phyloP scores from a whole-genome alignment of 305 asterid genomes.

The Lippia alba region DNA sequence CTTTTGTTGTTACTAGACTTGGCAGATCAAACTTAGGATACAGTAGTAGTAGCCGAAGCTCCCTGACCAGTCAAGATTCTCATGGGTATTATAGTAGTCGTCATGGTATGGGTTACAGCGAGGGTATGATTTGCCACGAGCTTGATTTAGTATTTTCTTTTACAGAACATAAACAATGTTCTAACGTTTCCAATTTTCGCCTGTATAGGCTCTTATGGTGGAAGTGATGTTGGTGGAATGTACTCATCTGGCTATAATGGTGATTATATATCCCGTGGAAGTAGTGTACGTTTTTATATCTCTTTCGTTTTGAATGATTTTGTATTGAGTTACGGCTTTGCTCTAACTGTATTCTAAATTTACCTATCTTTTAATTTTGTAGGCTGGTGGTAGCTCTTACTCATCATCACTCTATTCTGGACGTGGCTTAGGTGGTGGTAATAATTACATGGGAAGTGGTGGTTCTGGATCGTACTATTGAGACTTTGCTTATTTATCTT shows the following conservation, averaged over 20 bases:
- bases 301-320: constrained; percentile 14
- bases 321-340: neutral
- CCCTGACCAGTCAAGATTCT: constrained; percentile 80
- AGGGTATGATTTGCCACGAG: constrained; percentile 54
- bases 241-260: constrained; percentile 81
- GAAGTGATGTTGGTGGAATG: constrained; percentile 79
- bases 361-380: constrained; percentile 32
- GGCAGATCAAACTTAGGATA: constrained; percentile 85
- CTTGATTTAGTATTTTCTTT: neutral
- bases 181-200: constrained; percentile 5
- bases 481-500: constrained; percentile 38
- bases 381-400: constrained; percentile 87
- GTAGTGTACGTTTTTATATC: constrained; percentile 64
- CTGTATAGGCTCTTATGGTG: constrained; percentile 72
- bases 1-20: constrained; percentile 47
- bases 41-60: constrained; percentile 76
- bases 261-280: constrained; percentile 81
- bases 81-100: constrained; percentile 81
- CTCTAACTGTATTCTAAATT: neutral
- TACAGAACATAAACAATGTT: neutral
- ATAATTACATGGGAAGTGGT: constrained; percentile 82
- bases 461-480: constrained; percentile 89
- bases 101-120: constrained; percentile 79
- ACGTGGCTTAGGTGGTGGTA: constrained; percentile 80
- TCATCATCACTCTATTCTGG: constrained; percentile 73